phyloP scores from a whole-genome alignment of 345 rosid genomes.

The Luvunga scandens region DNA sequence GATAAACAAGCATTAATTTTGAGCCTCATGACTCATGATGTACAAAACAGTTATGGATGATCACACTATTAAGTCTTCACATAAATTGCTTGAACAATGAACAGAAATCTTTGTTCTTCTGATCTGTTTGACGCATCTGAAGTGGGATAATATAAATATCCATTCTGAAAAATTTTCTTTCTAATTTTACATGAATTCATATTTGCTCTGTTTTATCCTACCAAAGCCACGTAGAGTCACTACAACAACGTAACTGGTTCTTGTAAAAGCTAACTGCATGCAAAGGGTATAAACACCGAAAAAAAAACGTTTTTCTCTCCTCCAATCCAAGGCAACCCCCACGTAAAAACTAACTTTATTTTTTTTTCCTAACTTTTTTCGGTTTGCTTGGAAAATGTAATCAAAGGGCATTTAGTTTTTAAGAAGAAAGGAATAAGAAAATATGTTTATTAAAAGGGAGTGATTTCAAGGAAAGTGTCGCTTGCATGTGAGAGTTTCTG shows the following conservation, averaged over 20 bases:
- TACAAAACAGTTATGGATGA: not conserved
- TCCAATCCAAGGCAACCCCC: slow-evolving; percentile 13
- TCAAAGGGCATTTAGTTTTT: not conserved
- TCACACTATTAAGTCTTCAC: not conserved
- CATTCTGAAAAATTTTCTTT: too few relatives aligned
- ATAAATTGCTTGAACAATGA: not conserved
- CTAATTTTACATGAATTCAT: too few relatives aligned
- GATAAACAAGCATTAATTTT: not conserved
- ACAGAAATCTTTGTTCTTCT: not conserved
- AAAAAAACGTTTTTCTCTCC: not conserved
- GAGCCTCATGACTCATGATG: not conserved
- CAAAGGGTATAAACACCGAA: not conserved
- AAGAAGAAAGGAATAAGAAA: not conserved
- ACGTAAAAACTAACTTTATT: not conserved
- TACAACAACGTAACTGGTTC: not conserved
- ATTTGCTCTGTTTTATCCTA: too few relatives aligned
- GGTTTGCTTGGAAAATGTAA: not conserved
- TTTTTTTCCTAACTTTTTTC: not conserved
- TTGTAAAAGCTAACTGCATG: not conserved
- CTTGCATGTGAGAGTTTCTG: slow-evolving; percentile 60
- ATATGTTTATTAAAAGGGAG: slow-evolving; percentile 27
- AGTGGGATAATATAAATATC: too few relatives aligned
- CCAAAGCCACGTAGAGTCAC: too few relatives aligned
- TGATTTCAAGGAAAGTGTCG: slow-evolving; percentile 43
- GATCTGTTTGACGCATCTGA: too few relatives aligned